Percentiles rank a stretch among this genome's conserved stretches.
Evolutionary conservation across 139 green algal species (phyloP).

Genomic region (Spirogloea muscicola): DNA sequence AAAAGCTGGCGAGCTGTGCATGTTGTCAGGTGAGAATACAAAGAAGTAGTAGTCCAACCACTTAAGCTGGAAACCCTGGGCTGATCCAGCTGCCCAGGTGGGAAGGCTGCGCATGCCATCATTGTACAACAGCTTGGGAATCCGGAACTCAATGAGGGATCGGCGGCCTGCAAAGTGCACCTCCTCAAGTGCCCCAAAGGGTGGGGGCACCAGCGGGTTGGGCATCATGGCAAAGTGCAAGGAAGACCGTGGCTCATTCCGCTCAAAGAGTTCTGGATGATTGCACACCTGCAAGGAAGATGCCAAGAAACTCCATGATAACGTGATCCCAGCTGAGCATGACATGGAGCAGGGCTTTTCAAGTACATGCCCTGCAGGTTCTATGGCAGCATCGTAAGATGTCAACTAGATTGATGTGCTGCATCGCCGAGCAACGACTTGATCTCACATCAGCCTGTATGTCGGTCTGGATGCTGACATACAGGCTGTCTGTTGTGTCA

Average conservation of each 20-base stretch:
- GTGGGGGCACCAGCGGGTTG: slow-evolving; percentile 16
- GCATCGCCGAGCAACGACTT: no score
- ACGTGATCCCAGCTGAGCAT: no score
- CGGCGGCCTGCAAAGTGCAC: slow-evolving; percentile 15
- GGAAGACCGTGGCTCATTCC: slow-evolving; percentile 38
- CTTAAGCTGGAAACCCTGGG: slow-evolving; percentile 25
- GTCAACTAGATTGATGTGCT: no score
- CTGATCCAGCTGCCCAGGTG: slow-evolving; percentile 5
- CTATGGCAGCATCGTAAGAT: no score
- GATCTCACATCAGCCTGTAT: no score
- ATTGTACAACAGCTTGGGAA: slow-evolving; percentile 47
- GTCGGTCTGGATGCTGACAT: no score
- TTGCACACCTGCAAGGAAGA: slow-evolving; percentile 34
- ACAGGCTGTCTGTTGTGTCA: no score
- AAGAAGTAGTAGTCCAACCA: slow-evolving; percentile 40
- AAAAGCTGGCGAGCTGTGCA: slow-evolving; percentile 42
- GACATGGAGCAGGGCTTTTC: no score
- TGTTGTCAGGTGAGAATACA: slow-evolving; percentile 46
- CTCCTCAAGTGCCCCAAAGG: slow-evolving; percentile 41
- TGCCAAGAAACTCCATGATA: no score
- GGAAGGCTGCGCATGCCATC: slow-evolving; percentile 44
- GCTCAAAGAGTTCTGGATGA: slow-evolving; percentile 55
- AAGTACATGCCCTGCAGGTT: no score
- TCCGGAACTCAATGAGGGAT: slow-evolving; percentile 24
- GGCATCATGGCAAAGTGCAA: slow-evolving; percentile 46